Percentiles rank a stretch among this genome's conserved stretches.
These are phyloP conservation scores for Psilocybe cubensis DNA, from an alignment of 768 basidiomycete genomes.

Conservation along the genomic window DNA sequence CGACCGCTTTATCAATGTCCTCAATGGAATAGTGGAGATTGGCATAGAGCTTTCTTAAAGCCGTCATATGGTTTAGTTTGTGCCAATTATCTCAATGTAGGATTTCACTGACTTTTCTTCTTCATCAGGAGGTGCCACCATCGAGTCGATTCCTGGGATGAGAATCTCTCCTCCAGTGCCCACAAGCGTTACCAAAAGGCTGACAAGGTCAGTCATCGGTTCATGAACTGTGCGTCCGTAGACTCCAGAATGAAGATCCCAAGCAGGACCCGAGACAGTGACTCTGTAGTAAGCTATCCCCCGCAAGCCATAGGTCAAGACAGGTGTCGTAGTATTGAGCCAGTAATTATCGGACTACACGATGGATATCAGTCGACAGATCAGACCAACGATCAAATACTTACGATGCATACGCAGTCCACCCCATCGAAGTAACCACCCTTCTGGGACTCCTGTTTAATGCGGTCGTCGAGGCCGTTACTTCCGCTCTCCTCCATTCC, in stretches of 20 bases:
- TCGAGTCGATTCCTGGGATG: slow-evolving; percentile 86
- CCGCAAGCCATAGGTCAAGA: slow-evolving; percentile 85
- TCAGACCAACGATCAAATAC: slow-evolving; percentile 25
- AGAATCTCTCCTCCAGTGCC: slow-evolving; percentile 79
- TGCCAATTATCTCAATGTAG: not conserved
- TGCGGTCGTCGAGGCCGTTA: slow-evolving; percentile 88
- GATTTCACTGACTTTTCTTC: slow-evolving; percentile 59
- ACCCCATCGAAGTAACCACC: slow-evolving; percentile 86
- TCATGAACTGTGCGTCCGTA: slow-evolving; percentile 84
- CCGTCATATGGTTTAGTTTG: not conserved
- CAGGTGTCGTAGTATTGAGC: slow-evolving; percentile 82
- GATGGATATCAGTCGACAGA: not conserved
- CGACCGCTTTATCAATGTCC: slow-evolving; percentile 79
- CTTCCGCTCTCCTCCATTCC: slow-evolving; percentile 98
- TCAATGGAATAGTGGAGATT: slow-evolving; percentile 70
- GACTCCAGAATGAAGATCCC: slow-evolving; percentile 90
- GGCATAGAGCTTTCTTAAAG: slow-evolving; percentile 65
- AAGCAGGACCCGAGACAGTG: slow-evolving; percentile 80
- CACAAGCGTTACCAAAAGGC: slow-evolving; percentile 85
- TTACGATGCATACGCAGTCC: slow-evolving; percentile 91
- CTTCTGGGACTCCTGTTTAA: slow-evolving; percentile 69
- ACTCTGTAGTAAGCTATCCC: slow-evolving; percentile 88
- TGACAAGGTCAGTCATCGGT: slow-evolving; percentile 93
- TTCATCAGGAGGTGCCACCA: slow-evolving; percentile 75
- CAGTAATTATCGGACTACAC: slow-evolving; percentile 92